Base-by-base conservation (phyloP, 306 rosid genomes). In the Vigna trinervia region DNA sequence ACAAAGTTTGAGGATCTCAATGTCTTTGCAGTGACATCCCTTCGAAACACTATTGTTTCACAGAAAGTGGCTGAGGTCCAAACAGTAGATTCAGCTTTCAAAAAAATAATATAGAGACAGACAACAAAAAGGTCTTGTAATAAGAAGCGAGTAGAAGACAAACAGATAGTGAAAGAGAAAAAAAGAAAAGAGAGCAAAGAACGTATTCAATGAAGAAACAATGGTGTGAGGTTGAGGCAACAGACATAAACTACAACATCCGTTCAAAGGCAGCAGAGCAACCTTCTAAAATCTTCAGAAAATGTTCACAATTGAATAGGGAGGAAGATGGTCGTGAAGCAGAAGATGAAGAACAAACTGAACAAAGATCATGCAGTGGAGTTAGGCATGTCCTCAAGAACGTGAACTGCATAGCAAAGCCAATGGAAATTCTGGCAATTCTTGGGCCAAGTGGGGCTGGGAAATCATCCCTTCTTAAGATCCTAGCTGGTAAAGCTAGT, bases 391-490 rank as follows among this genome's bases (percentile, higher is more conserved):
- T 91, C 5, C 84, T 94, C 4, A 86, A 84, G 66, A 88, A 84
- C 41, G 92, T 94, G 58, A 82, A 64, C 67, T 94, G 85, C 89
- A 6, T 26, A 0, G 97, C 97, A 4, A 90, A 80, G 62, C 90
- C 96, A 6, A 71, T 87, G 84, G 94, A 91, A 80, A 85, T 91
- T 84, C 85, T 88, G 1, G 98, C 97, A 79, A 87, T 94, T 76
- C 89, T 94, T 5, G 98, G 97, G 41, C 97, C 97, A 11, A 94
- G 97, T 28, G 98, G 98, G 4, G 96, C 98, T 19, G 98, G 98
- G 71, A 94, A 94, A 47, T 91, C 98, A 7, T 88, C 98, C 65
- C 80, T 91, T 6, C 91, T 94, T 3, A 89, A 94, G 84, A 87
- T 94, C 64, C 83, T 91, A 30, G 88, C 97, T 19, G 96, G 90